Base-by-base conservation (phyloP, 306 rosid genomes). In the Pterocarpus santalinus region DNA sequence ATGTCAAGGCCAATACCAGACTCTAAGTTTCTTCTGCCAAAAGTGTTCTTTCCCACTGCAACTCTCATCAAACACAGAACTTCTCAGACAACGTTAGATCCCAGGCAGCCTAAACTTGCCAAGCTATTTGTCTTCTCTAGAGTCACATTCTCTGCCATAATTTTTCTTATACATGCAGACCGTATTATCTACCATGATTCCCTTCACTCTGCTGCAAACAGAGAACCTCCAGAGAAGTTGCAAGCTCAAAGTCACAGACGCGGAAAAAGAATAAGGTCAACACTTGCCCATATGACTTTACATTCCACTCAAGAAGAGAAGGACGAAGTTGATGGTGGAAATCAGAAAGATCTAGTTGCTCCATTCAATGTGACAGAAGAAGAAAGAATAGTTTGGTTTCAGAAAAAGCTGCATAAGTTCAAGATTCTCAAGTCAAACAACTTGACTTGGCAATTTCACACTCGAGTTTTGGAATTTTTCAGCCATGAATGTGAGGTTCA, bases 341-440 rank as follows among this genome's bases (percentile, higher is more conserved):
- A 46, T 17, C 74, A 43, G 68, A 82, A 73, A 30, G 72, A 81
- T 56, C 80, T 83, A 4, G 71, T 84, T 46, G 69, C 90, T 69
- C 95, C 95, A 32, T 34, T 70, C 15, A 88, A 80, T 65, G 80
- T 41, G 49, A 77, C 92, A 16, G 81, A 84, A 75, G 65, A 55
- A 60, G 86, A 90, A 43, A 86, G 92, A 70, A 85, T 86, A 4
- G 69, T 77, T 4, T 88, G 93, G 96, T 85, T 88, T 46, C 72
- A 5, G 52, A 47, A 69, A 69, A 80, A 70, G 22, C 68, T 88
- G 38, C 86, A 89, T 0, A 7, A 80, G 9, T 78, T 90, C 68
- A 63, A 74, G 15, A 91, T 91, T 72, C 84, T 91, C 76, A 65
- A 85, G 56, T 85, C 97, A 30, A 85, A 76, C 81, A 68, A 77